Base-by-base conservation (phyloP, 139 green algal species). In the Astrephomene gubernaculifera region DNA sequence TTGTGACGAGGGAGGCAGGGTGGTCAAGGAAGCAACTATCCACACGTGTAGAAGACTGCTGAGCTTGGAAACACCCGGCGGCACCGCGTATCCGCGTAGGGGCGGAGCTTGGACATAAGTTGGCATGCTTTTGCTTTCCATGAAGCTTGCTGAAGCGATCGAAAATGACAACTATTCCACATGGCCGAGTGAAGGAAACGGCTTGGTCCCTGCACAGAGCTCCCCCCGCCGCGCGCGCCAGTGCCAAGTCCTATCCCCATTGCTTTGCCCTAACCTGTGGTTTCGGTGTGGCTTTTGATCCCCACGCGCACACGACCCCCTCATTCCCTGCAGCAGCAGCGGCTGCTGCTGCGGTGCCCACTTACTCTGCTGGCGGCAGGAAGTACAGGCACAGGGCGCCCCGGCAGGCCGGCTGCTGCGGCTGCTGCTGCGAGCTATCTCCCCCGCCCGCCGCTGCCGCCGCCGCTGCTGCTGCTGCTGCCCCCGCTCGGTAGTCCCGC, bases 351-450 rank as follows among this genome's bases (percentile, higher is more conserved):
- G 57, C 49, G 17, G 31, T 65, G 57, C 4, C 25, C 17, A 45
- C 78, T 84, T 33, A 84, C 78, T 52, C 61, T 4, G 4, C 8
- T 27, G 78, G 63, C 31, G 61, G 78, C 63, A 84, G 41, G 78
- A 84, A 84, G 78, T 84, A 84, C 6, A 84, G 78, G 78, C 61
- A 74, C 43, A 84, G 60, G 43, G 33, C 35, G n/a, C n/a, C n/a
- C n/a, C n/a, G n/a, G n/a, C n/a, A n/a, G n/a, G n/a, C n/a, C n/a
- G n/a, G n/a, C n/a, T n/a, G n/a, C n/a, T n/a, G 19, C 1, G 8
- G 49, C n/a, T 33, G 7, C 5, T 39, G 3, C 45, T 8, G 45
- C 21, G 38, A 36, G 24, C 25, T 7, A 12, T 24, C 1, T 39
- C 39, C 38, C 54, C 22, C 4, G 17, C 33, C 53, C 8, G n/a